Evolutionary conservation across 163 green algal species (phyloP).

Genomic region (Chlamydomonas reinhardtii): DNA sequence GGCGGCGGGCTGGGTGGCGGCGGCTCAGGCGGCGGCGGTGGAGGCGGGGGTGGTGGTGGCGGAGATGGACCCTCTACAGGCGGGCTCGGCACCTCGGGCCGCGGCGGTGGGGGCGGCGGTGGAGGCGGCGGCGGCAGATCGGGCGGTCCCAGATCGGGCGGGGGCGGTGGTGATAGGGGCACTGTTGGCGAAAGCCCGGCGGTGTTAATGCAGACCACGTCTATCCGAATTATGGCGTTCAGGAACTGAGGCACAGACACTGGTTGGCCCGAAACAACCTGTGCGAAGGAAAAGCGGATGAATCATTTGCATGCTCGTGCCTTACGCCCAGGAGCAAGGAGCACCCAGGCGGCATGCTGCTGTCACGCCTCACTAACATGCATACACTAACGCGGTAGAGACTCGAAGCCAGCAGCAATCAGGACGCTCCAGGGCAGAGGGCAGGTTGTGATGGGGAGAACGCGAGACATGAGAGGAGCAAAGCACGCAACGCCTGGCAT

Average conservation of each 20-base stretch:
- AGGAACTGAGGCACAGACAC: background rate
- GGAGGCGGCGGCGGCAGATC: background rate
- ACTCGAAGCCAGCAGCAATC: too few relatives aligned
- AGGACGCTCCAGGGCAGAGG: too few relatives aligned
- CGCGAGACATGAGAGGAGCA: too few relatives aligned
- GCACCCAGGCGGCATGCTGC: too few relatives aligned
- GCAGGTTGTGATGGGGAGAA: too few relatives aligned
- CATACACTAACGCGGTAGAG: too few relatives aligned
- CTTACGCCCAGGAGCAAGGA: too few relatives aligned
- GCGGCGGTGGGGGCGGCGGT: constrained; percentile 5
- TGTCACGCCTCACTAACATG: too few relatives aligned
- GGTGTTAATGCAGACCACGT: constrained; percentile 4
- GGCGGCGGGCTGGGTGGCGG: constrained; percentile 2
- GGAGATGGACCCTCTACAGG: background rate
- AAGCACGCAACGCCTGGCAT: too few relatives aligned
- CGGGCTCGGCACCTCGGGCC: background rate
- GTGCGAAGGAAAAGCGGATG: background rate
- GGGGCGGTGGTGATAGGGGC: background rate
- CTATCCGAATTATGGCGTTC: background rate
- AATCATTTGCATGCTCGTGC: too few relatives aligned
- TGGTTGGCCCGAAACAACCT: background rate
- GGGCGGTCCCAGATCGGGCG: background rate
- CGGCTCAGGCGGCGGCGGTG: constrained; percentile 7
- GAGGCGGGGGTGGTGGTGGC: background rate
- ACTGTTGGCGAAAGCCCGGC: background rate